A percentile compares a stretch with the other conserved stretches of the same genome.
phyloP scores from a whole-genome alignment of 2,329 filamentous ascomycete species.

The Domatiomyces globalis region DNA sequence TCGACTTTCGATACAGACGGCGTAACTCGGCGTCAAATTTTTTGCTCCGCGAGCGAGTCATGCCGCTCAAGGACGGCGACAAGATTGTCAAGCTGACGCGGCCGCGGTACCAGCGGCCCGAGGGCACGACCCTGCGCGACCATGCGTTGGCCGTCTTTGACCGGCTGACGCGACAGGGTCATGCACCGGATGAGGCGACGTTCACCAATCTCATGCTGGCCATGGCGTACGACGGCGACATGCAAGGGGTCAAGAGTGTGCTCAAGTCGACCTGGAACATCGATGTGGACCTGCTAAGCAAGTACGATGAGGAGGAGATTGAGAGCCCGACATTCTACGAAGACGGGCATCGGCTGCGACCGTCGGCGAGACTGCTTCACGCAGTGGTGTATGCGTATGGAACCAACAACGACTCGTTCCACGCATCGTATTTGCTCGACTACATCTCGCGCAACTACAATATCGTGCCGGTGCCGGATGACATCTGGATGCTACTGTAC shows the following conservation, averaged over 20 bases:
- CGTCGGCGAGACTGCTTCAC: conserved; percentile 45
- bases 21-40: conserved; percentile 14
- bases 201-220: conserved; percentile 41
- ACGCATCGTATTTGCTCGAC: conserved; percentile 46
- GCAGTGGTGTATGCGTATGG: conserved; percentile 56
- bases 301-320: conserved; percentile 21
- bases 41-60: conserved; percentile 22
- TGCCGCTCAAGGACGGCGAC: conserved; percentile 15
- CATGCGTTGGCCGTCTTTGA: conserved; percentile 31
- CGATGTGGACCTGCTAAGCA: conserved; percentile 31
- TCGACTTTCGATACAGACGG: conserved; percentile 25
- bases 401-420: conserved; percentile 48
- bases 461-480: conserved; percentile 38
- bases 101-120: conserved; percentile 8
- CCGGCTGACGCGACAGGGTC: conserved; percentile 32
- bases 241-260: conserved; percentile 32
- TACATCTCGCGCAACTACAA: conserved; percentile 47
- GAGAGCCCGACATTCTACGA: conserved; percentile 29
- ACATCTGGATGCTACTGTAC: conserved; percentile 53
- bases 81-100: neutral
- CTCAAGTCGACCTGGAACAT: conserved; percentile 42
- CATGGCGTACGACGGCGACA: conserved; percentile 38
- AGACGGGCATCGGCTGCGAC: conserved; percentile 41
- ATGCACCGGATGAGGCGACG: conserved; percentile 37
- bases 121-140: conserved; percentile 21